Evolutionary conservation across 805 yeast genomes (phyloP), one percentile per base, ranked within the genome.

Genomic region (Kluyveromyces dobzhanskii): DNA sequence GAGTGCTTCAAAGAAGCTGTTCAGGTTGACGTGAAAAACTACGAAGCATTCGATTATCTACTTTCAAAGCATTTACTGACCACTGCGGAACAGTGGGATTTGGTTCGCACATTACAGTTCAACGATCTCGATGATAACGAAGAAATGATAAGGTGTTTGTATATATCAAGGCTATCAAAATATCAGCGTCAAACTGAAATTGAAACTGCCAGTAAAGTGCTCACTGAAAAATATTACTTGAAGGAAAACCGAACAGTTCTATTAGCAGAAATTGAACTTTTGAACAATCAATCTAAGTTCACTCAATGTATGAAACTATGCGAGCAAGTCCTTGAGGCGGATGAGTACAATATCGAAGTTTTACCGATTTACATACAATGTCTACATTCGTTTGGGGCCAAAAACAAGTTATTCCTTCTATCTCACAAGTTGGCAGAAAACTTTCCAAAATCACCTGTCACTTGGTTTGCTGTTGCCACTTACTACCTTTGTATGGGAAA

Each of bases 391-490:
- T 65, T 85, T 11, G 87, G 86, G 0, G 87, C 83, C 1, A 79
- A 78, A 44, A 86, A 86, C 61, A 83, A 80, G 61, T 65, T 92
- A 23, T 92, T 85, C 53, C 62, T 83, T 17, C 62, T 81, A 27
- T 81, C 97, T 0, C 96, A 92, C 54, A 83, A 81, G 49, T 63
- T 92, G 41, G 94, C 95, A 0, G 95, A 85, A 44, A 70, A 73
- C 42, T 83, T 84, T 45, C 95, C 97, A 0, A 76, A 78, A 32
- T 75, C 76, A 49, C 78, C 94, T 12, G 75, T 84, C 25, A 80
- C 97, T 0, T 92, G 96, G 95, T 71, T 86, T 43, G 85, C 96
- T 0, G 86, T 92, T 13, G 98, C 94, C 3, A 78, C 85, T 2
- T 90, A 92, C 61, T 92, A 92, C 56, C 66, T 90, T 46, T 69